These are phyloP conservation scores for Castanospermum australe DNA, from an alignment of 306 rosid genomes.

Conservation along the genomic window DNA sequence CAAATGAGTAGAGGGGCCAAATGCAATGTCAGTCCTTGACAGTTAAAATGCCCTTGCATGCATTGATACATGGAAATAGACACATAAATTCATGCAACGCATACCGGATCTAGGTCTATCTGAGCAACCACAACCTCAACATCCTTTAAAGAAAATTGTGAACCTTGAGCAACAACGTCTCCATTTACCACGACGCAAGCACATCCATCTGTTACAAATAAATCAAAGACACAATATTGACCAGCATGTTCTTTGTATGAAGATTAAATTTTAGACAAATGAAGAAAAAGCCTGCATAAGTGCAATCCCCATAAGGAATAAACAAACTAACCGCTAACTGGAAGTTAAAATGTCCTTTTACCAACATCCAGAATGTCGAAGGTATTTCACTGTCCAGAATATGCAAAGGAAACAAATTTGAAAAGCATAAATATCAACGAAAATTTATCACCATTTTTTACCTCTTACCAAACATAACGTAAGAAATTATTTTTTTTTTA, in stretches of 20 bases:
- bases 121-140: slow-evolving; percentile 83
- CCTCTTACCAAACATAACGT: no score
- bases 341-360: slow-evolving; percentile 14
- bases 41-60: background rate
- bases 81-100: slow-evolving; percentile 18
- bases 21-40: slow-evolving; percentile 7
- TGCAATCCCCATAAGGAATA: background rate
- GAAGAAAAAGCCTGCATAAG: background rate
- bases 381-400: slow-evolving; percentile 6
- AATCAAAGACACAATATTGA: background rate
- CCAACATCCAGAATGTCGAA: slow-evolving; percentile 8
- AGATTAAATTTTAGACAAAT: background rate
- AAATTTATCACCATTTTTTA: no score
- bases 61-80: slow-evolving; percentile 1
- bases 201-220: slow-evolving; percentile 78
- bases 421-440: background rate
- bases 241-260: background rate
- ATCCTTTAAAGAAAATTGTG: slow-evolving; percentile 94
- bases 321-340: slow-evolving; percentile 20
- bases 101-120: slow-evolving; percentile 93
- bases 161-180: slow-evolving; percentile 89
- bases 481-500: slow-evolving; percentile 30
- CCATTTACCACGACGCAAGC: slow-evolving; percentile 85
- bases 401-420: background rate
- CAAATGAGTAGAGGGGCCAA: slow-evolving; percentile 10